Conservation (phyloP, 1,284 basidiomycete species). For the Ustilago bromivora region DNA sequence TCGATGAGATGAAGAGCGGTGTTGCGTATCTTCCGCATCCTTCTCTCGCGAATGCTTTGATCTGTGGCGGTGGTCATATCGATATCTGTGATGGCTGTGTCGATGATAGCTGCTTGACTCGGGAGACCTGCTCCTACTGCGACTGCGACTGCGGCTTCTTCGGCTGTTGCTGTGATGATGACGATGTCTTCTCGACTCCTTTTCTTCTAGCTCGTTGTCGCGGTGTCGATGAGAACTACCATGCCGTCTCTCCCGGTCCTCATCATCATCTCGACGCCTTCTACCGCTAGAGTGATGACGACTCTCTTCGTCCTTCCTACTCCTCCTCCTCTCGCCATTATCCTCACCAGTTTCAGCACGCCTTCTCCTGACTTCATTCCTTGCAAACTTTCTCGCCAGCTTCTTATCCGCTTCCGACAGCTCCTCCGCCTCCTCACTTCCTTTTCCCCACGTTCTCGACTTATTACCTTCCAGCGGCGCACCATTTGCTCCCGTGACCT, state of each 20-base stretch:
- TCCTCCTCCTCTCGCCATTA: constrained; percentile 12
- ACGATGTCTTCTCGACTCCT: constrained; percentile 15
- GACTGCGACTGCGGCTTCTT: constrained; percentile 2
- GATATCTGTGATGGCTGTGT: background rate
- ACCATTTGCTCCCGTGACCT: constrained; percentile 50
- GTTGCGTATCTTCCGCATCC: background rate
- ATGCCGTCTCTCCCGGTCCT: constrained; percentile 15
- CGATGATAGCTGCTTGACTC: constrained; percentile 13
- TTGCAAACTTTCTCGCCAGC: constrained; percentile 52
- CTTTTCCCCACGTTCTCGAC: constrained; percentile 30
- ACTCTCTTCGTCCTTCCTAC: constrained; percentile 12
- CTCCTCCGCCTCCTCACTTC: constrained; percentile 15
- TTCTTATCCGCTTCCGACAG: constrained; percentile 50
- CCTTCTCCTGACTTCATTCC: constrained; percentile 36
- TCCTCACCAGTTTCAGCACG: constrained; percentile 31
- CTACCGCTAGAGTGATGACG: constrained; percentile 16
- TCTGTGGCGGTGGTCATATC: constrained; percentile 5
- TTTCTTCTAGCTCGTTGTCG: constrained; percentile 13
- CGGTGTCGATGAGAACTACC: constrained; percentile 10
- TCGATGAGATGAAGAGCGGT: constrained; percentile 8
- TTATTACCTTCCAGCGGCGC: constrained; percentile 25
- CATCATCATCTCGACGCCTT: constrained; percentile 9
- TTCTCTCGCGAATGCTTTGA: background rate
- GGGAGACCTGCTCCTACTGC: constrained; percentile 36
- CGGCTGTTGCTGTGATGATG: constrained; percentile 7